Conservation (phyloP, 1,284 basidiomycete species). For the Pseudozyma tsukubaensis region DNA sequence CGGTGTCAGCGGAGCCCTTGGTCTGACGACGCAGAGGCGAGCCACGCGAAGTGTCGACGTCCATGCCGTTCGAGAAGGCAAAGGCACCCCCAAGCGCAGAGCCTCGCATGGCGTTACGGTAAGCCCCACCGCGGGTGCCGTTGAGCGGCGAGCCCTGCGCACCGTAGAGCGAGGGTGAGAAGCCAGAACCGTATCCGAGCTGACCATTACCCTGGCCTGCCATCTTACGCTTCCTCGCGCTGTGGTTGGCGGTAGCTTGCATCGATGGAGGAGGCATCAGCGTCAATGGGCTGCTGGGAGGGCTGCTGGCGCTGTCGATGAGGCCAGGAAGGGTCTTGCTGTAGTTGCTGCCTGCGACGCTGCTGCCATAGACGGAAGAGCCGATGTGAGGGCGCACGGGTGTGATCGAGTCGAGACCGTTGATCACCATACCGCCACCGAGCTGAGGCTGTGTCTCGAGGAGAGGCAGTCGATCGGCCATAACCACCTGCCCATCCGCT, state of each 20-base stretch:
- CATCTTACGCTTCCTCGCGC: conserved; percentile 56
- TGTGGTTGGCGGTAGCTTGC: conserved; percentile 49
- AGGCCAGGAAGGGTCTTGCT: conserved; percentile 53
- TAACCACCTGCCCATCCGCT: background rate
- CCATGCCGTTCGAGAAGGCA: conserved; percentile 38
- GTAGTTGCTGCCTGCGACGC: conserved; percentile 48
- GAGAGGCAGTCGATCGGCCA: conserved; percentile 43
- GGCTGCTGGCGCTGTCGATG: conserved; percentile 60
- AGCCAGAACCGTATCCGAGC: conserved; percentile 39
- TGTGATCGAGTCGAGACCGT: conserved; percentile 42
- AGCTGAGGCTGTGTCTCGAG: conserved; percentile 44
- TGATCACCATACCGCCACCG: conserved; percentile 26
- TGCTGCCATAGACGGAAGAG: conserved; percentile 46
- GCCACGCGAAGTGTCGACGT: conserved; percentile 36
- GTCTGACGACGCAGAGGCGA: conserved; percentile 44
- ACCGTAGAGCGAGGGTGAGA: conserved; percentile 37
- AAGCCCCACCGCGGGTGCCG: background rate
- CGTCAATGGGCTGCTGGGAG: conserved; percentile 55
- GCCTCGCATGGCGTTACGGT: conserved; percentile 24
- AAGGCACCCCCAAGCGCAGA: conserved; percentile 44
- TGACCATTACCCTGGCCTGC: conserved; percentile 42
- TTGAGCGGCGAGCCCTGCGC: background rate
- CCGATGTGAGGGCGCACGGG: conserved; percentile 41
- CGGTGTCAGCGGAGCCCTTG: conserved; percentile 19
- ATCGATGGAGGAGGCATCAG: conserved; percentile 60